Percentiles rank a stretch among this genome's conserved stretches.
phyloP scores from a whole-genome alignment of 2,329 filamentous ascomycete species.

The Colletotrichum lentis region DNA sequence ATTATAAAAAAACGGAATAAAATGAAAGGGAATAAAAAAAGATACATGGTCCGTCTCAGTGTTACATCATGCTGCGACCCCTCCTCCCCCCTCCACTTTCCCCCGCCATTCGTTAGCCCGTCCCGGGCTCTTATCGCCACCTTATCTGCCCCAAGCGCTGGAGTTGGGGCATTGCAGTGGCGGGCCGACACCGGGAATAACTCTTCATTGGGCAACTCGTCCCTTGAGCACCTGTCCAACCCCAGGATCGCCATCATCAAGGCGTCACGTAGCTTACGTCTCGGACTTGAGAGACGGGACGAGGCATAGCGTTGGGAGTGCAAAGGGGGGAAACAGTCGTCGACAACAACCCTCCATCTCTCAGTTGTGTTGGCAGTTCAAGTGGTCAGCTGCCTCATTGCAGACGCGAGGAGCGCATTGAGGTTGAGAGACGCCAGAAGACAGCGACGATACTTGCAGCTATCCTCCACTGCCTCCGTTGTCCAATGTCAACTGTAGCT shows the following conservation, averaged over 20 bases:
- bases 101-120: constrained; percentile 23
- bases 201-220: background rate
- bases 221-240: background rate
- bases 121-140: constrained; percentile 29
- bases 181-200: constrained; percentile 5
- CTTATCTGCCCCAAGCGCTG: constrained; percentile 8
- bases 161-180: background rate
- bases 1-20: constrained; percentile 3
- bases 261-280: background rate
- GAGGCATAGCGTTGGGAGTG: background rate
- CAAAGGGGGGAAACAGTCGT: background rate
- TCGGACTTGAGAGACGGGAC: too few relatives aligned
- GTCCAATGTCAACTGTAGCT: too few relatives aligned
- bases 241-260: background rate
- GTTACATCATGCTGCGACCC: constrained; percentile 35
- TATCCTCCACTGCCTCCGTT: too few relatives aligned
- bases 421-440: background rate
- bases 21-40: constrained; percentile 27
- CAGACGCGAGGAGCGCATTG: background rate
- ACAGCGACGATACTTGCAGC: background rate
- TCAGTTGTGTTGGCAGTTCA: background rate
- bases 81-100: constrained; percentile 25
- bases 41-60: constrained; percentile 16
- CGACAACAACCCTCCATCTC: background rate
- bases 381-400: background rate